Evolutionary conservation across 805 yeast genomes (phyloP).

Genomic region (Metschnikowia arizonensis): DNA sequence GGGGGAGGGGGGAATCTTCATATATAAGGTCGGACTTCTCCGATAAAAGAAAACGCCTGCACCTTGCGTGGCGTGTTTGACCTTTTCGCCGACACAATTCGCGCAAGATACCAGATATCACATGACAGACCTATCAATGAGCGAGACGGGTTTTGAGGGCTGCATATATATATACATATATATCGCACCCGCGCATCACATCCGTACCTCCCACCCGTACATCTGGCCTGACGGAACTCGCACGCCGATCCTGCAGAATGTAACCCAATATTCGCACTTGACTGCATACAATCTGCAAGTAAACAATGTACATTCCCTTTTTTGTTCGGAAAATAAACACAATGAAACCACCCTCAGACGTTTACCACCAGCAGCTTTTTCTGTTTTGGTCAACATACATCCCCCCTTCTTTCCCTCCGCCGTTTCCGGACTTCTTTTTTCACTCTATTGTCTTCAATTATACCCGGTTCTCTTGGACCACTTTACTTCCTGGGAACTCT

Average conservation of each 20-base stretch:
- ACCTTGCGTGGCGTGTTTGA: background rate
- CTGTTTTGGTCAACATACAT: background rate
- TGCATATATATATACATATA: background rate
- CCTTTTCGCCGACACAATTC: too few species aligned
- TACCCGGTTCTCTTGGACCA: background rate
- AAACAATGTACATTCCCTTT: background rate
- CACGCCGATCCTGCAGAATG: background rate
- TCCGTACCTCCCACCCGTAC: background rate
- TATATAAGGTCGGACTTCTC: conserved; percentile 1
- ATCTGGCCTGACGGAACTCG: background rate
- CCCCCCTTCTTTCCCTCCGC: conserved; percentile 1
- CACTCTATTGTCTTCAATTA: background rate
- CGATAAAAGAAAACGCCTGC: background rate
- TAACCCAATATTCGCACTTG: too few species aligned
- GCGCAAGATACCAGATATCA: too few species aligned
- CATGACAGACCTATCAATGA: too few species aligned
- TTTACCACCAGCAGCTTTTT: background rate
- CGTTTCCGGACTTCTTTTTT: background rate
- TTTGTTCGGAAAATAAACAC: conserved; percentile 4
- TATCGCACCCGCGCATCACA: background rate
- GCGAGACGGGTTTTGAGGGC: too few species aligned
- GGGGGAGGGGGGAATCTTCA: background rate
- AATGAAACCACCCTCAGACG: background rate
- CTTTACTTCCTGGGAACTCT: background rate
- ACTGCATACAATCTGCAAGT: background rate